Percentiles rank a stretch among this genome's conserved stretches.
phyloP scores from a whole-genome alignment of 2,329 filamentous ascomycete genomes.

The Aspergillus neoniger region DNA sequence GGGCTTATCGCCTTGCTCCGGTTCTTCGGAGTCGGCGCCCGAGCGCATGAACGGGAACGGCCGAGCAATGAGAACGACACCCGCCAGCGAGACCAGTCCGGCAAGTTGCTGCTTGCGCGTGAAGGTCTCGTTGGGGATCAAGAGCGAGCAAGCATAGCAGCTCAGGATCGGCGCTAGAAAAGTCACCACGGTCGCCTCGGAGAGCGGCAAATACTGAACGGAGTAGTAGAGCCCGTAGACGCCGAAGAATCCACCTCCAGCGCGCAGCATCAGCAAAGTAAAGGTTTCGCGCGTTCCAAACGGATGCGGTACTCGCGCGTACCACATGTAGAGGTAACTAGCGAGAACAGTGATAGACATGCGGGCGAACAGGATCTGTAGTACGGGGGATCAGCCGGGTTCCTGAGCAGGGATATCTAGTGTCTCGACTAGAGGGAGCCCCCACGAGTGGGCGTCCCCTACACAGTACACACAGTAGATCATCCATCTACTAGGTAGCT shows the following conservation, averaged over 20 bases:
- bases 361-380: slow-evolving; percentile 71
- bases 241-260: slow-evolving; percentile 72
- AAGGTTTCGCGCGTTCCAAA: slow-evolving; percentile 69
- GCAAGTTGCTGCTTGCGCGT: slow-evolving; percentile 75
- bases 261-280: slow-evolving; percentile 67
- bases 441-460: not conserved
- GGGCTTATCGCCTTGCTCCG: slow-evolving; percentile 24
- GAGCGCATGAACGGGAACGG: slow-evolving; percentile 48
- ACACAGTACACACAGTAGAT: not conserved
- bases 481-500: not conserved
- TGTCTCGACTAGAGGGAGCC: not conserved
- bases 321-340: slow-evolving; percentile 73
- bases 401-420: not conserved
- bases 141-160: slow-evolving; percentile 75
- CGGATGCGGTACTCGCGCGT: slow-evolving; percentile 65
- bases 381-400: not conserved
- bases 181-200: slow-evolving; percentile 86
- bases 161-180: slow-evolving; percentile 79
- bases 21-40: slow-evolving; percentile 20
- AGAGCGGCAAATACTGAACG: slow-evolving; percentile 76
- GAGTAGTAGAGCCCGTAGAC: slow-evolving; percentile 78
- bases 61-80: slow-evolving; percentile 80
- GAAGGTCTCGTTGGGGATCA: slow-evolving; percentile 72
- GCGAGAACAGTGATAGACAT: slow-evolving; percentile 72
- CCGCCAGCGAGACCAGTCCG: slow-evolving; percentile 71